Conservation (phyloP, 805 yeast genomes). For the Metschnikowia dekortorum region DNA sequence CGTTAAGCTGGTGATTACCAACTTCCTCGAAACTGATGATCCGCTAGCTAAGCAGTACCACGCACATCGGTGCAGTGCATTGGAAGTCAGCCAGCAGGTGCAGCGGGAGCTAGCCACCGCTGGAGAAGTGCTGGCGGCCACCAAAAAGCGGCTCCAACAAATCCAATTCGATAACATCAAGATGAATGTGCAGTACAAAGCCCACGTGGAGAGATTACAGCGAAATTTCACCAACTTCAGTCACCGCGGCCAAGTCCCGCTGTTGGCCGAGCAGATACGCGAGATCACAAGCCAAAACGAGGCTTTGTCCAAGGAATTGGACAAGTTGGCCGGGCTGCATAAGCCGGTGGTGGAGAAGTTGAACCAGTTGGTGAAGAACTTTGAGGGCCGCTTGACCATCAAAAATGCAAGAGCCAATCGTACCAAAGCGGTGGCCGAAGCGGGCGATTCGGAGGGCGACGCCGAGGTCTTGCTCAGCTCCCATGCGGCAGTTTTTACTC, state of each 20-base stretch:
- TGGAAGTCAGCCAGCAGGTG: conserved; percentile 8
- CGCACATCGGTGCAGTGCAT: conserved; percentile 28
- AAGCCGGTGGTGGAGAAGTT: conserved; percentile 36
- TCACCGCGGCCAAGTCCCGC: conserved; percentile 12
- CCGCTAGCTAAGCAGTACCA: conserved; percentile 30
- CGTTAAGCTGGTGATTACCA: conserved; percentile 28
- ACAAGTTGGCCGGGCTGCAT: conserved; percentile 25
- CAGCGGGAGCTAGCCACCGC: conserved; percentile 8
- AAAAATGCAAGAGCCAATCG: conserved; percentile 1
- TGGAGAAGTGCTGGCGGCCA: conserved; percentile 10
- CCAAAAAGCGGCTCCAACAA: conserved; percentile 17
- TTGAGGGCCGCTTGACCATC: conserved; percentile 17
- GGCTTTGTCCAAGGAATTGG: conserved; percentile 18
- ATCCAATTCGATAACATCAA: conserved; percentile 28
- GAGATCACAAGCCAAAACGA: conserved; percentile 16
- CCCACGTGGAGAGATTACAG: conserved; percentile 22
- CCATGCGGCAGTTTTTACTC: conserved; percentile 14
- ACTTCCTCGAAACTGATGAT: conserved; percentile 30
- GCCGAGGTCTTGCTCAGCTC: conserved; percentile 2
- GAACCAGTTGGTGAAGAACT: conserved; percentile 21
- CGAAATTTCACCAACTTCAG: conserved; percentile 16
- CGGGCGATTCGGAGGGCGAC: conserved; percentile 1
- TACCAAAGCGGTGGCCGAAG: neutral
- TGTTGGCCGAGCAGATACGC: conserved; percentile 20
- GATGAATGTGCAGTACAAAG: conserved; percentile 21